Conservation (phyloP, 202 grass and related monocot genomes). For the Thinopyrum obtusiflorum region DNA sequence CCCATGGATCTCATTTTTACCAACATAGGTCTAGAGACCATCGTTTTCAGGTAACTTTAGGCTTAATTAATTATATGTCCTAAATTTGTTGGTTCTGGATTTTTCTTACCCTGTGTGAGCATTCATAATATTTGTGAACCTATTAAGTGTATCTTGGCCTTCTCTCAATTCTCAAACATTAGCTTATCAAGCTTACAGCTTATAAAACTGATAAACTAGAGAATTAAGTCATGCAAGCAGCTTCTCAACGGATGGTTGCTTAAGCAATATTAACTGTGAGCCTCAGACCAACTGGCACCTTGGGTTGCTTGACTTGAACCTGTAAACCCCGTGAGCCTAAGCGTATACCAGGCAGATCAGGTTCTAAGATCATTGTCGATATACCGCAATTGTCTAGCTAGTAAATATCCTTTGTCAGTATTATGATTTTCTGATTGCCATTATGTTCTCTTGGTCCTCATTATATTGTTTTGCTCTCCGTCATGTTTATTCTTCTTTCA, state of each 20-base stretch:
- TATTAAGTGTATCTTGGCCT: not conserved
- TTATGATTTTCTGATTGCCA: not conserved
- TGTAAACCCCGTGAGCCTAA: not conserved
- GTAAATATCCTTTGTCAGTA: not conserved
- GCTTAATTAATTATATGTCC: not conserved
- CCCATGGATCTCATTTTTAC: no score
- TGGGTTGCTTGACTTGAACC: not conserved
- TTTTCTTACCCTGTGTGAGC: not conserved
- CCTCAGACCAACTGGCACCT: not conserved
- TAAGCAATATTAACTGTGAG: not conserved
- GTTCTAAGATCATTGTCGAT: not conserved
- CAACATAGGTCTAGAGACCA: not conserved
- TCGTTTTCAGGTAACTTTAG: not conserved
- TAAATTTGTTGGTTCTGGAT: not conserved
- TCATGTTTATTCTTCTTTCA: slow-evolving; percentile 42
- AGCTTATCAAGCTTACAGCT: not conserved
- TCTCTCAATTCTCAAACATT: not conserved
- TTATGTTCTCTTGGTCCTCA: not conserved
- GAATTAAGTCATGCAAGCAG: not conserved
- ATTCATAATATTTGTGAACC: no score
- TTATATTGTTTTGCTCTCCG: slow-evolving; percentile 6
- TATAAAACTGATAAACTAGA: not conserved
- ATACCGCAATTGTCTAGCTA: not conserved
- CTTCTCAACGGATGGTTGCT: not conserved
- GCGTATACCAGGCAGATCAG: not conserved